phyloP scores from a whole-genome alignment of 441 rosid genomes.

The Populus hybrid region DNA sequence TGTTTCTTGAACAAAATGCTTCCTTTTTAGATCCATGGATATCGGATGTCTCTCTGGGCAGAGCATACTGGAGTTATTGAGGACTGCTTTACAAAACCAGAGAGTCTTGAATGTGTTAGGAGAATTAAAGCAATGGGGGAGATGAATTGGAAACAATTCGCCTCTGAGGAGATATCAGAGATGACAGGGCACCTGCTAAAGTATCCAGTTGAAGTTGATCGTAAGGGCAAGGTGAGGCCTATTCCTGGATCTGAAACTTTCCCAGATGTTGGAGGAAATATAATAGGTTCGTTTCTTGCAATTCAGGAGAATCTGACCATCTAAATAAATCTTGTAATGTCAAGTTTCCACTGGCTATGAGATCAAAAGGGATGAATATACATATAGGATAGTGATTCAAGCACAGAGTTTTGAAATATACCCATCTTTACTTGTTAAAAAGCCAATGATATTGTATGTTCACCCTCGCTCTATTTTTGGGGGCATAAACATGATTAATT shows the following conservation, averaged over 20 bases:
- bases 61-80: constrained; percentile 75
- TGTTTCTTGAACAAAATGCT: not conserved
- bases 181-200: constrained; percentile 87
- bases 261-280: constrained; percentile 90
- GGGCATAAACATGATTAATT: not conserved
- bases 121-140: constrained; percentile 59
- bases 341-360: not conserved
- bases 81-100: constrained; percentile 65
- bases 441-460: not conserved
- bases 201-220: constrained; percentile 85
- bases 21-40: constrained; percentile 65
- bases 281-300: constrained; percentile 78
- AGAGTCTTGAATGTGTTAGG: constrained; percentile 75
- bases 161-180: constrained; percentile 63
- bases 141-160: constrained; percentile 70
- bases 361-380: not conserved
- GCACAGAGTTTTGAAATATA: not conserved
- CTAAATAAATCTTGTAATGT: constrained; percentile 16
- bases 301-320: constrained; percentile 93
- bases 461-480: not conserved
- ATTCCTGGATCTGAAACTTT: constrained; percentile 63
- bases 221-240: constrained; percentile 81
- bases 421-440: not conserved
- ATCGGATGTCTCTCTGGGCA: constrained; percentile 97
- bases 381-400: not conserved